Base-by-base conservation (phyloP, 139 green algal genomes). In the Deuterostichococcus epilithicus region DNA sequence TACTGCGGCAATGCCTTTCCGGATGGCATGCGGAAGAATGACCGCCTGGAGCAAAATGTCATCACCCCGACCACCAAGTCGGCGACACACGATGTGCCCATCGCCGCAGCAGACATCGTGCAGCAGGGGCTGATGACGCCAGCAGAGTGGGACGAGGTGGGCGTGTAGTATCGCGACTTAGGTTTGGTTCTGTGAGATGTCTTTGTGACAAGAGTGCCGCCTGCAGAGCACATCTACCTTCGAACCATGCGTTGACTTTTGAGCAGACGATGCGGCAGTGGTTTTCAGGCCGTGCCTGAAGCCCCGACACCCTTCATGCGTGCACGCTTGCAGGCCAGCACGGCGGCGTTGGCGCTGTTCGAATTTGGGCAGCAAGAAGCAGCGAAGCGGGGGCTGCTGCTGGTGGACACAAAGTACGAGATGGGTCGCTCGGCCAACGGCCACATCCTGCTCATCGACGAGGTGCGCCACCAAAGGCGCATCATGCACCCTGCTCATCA, bases 361-460 rank as follows among this genome's bases (percentile, higher is more conserved):
- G 75, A 76, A 2, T 94, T 92, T 87, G 94, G 94, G 4, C 96
- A 99, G 86, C 20, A 83, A 30, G 84, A 94, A 76, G 96, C 96
- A n/a, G 83, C 84, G 20, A 80, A 89, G 71, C 83, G 92, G 0
- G 96, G 95, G 1, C 86, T 99, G 78, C 82, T 99, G 71, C 91
- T 99, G 45, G 96, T 99, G 72, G 96, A 99, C 82, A 97, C 93
- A 47, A 97, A 97, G 84, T 97, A 97, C 66, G 93, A 97, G 77
- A 94, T 97, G 84, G 96, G 96, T 18, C 90, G 88, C 63, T 89
- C 93, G 59, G 76, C 77, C 0, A 74, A 94, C 2, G 92, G 91
- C 28, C 82, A 73, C 33, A 90, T 95, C 72, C 37, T 87, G 45
- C 76, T 97, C 33, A 84, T 93, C 47, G 89, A 94, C 52, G 92